Evolutionary conservation across 2,329 filamentous ascomycete species (phyloP).

Genomic region (Moelleriella libera): DNA sequence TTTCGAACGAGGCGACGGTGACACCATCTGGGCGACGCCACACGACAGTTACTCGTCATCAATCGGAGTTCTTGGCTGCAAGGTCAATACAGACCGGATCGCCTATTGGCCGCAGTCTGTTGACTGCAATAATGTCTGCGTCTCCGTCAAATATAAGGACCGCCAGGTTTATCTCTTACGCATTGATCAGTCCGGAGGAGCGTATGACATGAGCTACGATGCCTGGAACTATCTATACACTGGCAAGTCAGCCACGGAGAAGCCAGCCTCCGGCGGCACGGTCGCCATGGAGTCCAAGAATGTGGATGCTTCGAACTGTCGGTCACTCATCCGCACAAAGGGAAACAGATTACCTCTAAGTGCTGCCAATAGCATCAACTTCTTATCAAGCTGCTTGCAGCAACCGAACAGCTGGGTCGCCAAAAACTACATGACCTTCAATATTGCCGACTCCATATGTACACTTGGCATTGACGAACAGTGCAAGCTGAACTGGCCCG

Average conservation of each 20-base stretch:
- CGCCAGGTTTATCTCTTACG: slow-evolving; percentile 43
- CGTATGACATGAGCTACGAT: slow-evolving; percentile 45
- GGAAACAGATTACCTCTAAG: slow-evolving; percentile 24
- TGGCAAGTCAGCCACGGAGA: slow-evolving; percentile 27
- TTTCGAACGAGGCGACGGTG: slow-evolving; percentile 1
- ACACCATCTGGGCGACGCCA: slow-evolving; percentile 28
- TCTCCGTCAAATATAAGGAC: slow-evolving; percentile 32
- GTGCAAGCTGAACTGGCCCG: slow-evolving; percentile 28
- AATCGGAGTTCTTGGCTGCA: slow-evolving; percentile 45
- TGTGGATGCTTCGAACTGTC: slow-evolving; percentile 30
- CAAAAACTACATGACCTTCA: slow-evolving; percentile 32
- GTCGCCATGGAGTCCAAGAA: slow-evolving; percentile 31
- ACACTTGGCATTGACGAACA: slow-evolving; percentile 29
- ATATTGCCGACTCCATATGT: slow-evolving; percentile 35
- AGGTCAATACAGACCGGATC: slow-evolving; percentile 44
- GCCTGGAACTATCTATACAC: slow-evolving; percentile 47
- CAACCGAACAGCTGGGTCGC: slow-evolving; percentile 29
- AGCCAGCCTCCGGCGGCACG: slow-evolving; percentile 31
- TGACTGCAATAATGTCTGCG: slow-evolving; percentile 41
- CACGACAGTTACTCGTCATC: slow-evolving; percentile 45
- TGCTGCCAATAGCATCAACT: slow-evolving; percentile 40
- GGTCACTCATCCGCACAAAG: slow-evolving; percentile 29
- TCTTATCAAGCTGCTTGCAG: slow-evolving; percentile 28
- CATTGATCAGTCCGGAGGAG: slow-evolving; percentile 41
- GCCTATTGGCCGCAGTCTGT: slow-evolving; percentile 45